A percentile compares a stretch with the other conserved stretches of the same genome.
These are phyloP conservation scores for Leccinellum rugosiceps DNA, from an alignment of 768 basidiomycete genomes.

Conservation along the genomic window DNA sequence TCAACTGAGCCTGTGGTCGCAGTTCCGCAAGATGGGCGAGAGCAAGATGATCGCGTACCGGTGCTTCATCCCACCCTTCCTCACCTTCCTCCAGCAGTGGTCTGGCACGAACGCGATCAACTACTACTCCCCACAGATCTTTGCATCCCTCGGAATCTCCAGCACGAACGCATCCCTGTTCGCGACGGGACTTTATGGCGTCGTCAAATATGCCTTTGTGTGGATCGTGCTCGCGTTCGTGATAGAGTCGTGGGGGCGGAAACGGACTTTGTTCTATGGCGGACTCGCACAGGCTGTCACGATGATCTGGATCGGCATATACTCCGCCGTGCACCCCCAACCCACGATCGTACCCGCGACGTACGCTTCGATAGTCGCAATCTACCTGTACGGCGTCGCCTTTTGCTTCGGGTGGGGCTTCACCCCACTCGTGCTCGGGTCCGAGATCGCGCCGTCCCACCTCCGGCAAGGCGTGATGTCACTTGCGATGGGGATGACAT, in stretches of 20 bases:
- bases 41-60: constrained; percentile 26
- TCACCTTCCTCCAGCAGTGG: constrained; percentile 39
- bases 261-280: constrained; percentile 35
- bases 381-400: constrained; percentile 36
- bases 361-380: constrained; percentile 34
- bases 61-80: constrained; percentile 32
- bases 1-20: constrained; percentile 21
- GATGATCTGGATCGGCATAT: constrained; percentile 39
- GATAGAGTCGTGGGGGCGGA: constrained; percentile 39
- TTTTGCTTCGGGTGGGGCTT: constrained; percentile 36
- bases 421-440: constrained; percentile 33
- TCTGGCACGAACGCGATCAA: constrained; percentile 42
- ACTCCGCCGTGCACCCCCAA: constrained; percentile 29
- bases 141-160: constrained; percentile 34
- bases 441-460: constrained; percentile 37
- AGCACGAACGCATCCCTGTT: constrained; percentile 31
- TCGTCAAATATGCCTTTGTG: constrained; percentile 36
- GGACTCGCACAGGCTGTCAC: constrained; percentile 33
- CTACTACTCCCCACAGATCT: constrained; percentile 39
- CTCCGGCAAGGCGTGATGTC: constrained; percentile 32
- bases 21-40: constrained; percentile 35
- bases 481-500: constrained; percentile 30
- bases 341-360: constrained; percentile 25
- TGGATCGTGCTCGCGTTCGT: constrained; percentile 34
- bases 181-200: constrained; percentile 41